Percentiles rank a stretch among this genome's conserved stretches.
Evolutionary conservation across 768 basidiomycete species (phyloP).

Genomic region (Macrolepiota albuminosa): DNA sequence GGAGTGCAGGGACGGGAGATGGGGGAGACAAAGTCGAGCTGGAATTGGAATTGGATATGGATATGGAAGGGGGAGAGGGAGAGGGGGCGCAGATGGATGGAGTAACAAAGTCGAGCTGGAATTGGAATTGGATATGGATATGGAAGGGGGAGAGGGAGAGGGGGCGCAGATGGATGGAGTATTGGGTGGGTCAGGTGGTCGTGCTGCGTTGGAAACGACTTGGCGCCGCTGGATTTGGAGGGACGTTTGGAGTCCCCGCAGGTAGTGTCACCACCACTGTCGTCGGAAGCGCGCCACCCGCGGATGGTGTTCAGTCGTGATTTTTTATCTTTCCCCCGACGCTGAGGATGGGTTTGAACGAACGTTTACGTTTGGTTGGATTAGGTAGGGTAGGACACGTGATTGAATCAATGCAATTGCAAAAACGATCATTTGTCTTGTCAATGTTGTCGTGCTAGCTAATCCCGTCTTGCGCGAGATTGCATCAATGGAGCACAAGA

Average conservation of each 20-base stretch:
- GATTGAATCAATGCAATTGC: not conserved
- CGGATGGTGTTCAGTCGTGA: not conserved
- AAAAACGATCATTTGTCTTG: not conserved
- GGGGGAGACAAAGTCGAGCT: not conserved
- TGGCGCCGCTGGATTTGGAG: not conserved
- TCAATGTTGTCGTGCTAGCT: not conserved
- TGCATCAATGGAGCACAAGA: not conserved
- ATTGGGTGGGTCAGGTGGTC: slow-evolving; percentile 6
- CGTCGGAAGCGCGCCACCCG: not conserved
- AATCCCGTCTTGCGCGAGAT: not conserved
- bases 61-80: not conserved
- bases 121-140: not conserved
- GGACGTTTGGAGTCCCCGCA: not conserved
- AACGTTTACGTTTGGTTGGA: too few species aligned
- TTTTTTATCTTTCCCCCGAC: too few species aligned
- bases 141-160: slow-evolving; percentile 1
- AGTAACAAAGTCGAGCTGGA: not conserved
- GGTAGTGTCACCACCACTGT: not conserved
- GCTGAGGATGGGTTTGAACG: too few species aligned
- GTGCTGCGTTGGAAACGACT: not conserved
- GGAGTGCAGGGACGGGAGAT: not conserved
- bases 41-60: slow-evolving; percentile 3
- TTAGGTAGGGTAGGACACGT: not conserved
- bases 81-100: slow-evolving; percentile 4
- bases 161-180: slow-evolving; percentile 1